Percentiles rank a stretch among this genome's conserved stretches.
These are phyloP conservation scores for Lactifluus echinatus DNA, from an alignment of 768 basidiomycete genomes.

Conservation along the genomic window DNA sequence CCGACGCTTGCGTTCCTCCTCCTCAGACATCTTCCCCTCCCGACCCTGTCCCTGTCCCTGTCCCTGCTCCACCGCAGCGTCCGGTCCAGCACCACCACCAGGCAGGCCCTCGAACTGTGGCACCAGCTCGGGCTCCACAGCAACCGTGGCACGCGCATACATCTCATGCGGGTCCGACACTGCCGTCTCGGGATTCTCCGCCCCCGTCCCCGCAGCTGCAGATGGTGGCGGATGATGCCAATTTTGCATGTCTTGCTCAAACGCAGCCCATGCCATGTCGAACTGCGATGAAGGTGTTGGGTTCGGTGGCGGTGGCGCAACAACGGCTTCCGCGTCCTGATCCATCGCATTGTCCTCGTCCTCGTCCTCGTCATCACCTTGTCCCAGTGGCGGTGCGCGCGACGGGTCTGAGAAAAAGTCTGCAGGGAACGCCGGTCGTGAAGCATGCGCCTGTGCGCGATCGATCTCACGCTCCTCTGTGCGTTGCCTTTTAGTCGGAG, in stretches of 20 bases:
- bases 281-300: conserved; percentile 31
- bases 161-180: conserved; percentile 31
- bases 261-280: conserved; percentile 67
- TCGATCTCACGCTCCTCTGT: conserved; percentile 25
- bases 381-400: conserved; percentile 34
- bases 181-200: not conserved
- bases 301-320: conserved; percentile 17
- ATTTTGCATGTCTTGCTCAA: conserved; percentile 47
- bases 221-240: not conserved
- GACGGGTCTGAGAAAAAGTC: conserved; percentile 81
- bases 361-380: conserved; percentile 32
- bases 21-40: conserved; percentile 35
- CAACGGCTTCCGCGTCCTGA: conserved; percentile 12
- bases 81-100: conserved; percentile 22
- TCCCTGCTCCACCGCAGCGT: conserved; percentile 15
- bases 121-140: conserved; percentile 57
- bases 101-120: conserved; percentile 43
- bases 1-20: conserved; percentile 39
- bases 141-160: conserved; percentile 62
- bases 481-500: conserved; percentile 26
- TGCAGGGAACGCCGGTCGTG: conserved; percentile 36
- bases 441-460: not conserved
- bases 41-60: conserved; percentile 19
- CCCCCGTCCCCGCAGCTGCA: not conserved
- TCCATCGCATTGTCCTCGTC: conserved; percentile 22